These are phyloP conservation scores for Apophysomyces variabilis DNA, from an alignment of 371 early-diverging fungal genomes.

Conservation along the genomic window DNA sequence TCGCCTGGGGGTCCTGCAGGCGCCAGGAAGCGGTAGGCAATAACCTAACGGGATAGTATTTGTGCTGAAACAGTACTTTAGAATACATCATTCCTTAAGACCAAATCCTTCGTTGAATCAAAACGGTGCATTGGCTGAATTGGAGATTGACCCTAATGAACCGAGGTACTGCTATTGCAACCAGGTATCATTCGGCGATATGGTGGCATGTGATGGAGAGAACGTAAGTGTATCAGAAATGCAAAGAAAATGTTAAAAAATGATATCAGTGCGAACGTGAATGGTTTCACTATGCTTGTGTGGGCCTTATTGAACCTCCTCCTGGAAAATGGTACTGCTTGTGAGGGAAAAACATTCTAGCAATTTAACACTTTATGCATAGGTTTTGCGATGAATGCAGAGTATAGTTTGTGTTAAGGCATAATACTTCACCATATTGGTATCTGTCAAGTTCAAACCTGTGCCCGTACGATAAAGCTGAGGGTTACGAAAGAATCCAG, in stretches of 20 bases:
- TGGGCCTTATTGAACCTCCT: slow-evolving; percentile 77
- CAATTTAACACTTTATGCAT: too few relatives aligned
- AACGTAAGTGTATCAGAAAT: slow-evolving; percentile 57
- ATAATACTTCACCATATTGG: too few relatives aligned
- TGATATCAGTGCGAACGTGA: slow-evolving; percentile 73
- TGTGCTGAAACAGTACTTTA: slow-evolving; percentile 4
- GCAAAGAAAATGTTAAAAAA: not conserved
- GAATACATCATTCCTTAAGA: slow-evolving; percentile 33
- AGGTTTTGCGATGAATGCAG: too few relatives aligned
- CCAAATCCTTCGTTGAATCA: slow-evolving; percentile 22
- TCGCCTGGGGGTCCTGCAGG: slow-evolving; percentile 13
- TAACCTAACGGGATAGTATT: too few relatives aligned
- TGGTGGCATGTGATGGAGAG: slow-evolving; percentile 92
- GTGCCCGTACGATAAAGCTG: too few relatives aligned
- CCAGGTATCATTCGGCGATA: slow-evolving; percentile 92
- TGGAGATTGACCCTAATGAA: slow-evolving; percentile 88
- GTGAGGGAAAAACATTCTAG: too few relatives aligned
- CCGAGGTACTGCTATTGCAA: slow-evolving; percentile 90
- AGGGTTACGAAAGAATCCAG: too few relatives aligned
- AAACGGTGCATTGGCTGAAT: slow-evolving; percentile 38
- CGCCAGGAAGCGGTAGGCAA: slow-evolving; percentile 12
- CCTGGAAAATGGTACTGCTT: slow-evolving; percentile 82
- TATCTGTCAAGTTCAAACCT: too few relatives aligned
- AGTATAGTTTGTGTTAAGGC: too few relatives aligned
- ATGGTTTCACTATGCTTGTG: slow-evolving; percentile 94